Base-by-base conservation (phyloP, 768 basidiomycete genomes). In the Boletus bicolor region DNA sequence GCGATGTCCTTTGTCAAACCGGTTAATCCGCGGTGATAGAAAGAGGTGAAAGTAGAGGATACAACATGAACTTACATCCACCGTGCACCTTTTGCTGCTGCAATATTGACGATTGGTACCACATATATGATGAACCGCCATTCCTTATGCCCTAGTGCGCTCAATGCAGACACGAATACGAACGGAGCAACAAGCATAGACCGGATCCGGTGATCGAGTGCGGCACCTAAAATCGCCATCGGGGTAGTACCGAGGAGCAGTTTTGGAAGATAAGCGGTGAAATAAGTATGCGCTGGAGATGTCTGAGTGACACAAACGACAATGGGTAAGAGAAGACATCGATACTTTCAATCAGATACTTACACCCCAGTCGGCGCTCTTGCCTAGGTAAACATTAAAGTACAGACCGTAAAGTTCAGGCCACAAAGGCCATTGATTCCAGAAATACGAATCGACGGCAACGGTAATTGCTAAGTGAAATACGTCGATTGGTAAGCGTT, bases 91-190 rank as follows among this genome's bases (percentile, higher is more conserved):
- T 84, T 70, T 0, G 93, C 87, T 2, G 90, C 93, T 2, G 86
- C 82, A 4, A 94, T 70, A 62, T 97, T 96, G 70, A 93, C 76
- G 2, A 83, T 66, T 0, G 95, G 94, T 0, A 98, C 82, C 17
- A 85, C 79, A 65, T 98, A 98, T 8, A 93, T 80, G 54, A 98
- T 77, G 72, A 99, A 99, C 7, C 97, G 82, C 97, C 97, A 99
- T 72, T 99, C 97, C 69, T 99, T 99, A 73, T 99, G 97, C 0
- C 82, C 86, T 1, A 98, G 76, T 32, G 68, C 75, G 67, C 93
- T 94, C 68, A 98, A 82, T 3, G 86, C 61, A 3, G 66, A 69
- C 8, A 92, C 65, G 56, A 87, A 89, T 1, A 65, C 54, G 5
- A 85, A 28, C 3, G 82, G 76, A 0, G 86, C 81, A 10, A 78